These are phyloP conservation scores for Daldinia eschscholtzii DNA, from an alignment of 2,329 filamentous ascomycete genomes.

Conservation along the genomic window DNA sequence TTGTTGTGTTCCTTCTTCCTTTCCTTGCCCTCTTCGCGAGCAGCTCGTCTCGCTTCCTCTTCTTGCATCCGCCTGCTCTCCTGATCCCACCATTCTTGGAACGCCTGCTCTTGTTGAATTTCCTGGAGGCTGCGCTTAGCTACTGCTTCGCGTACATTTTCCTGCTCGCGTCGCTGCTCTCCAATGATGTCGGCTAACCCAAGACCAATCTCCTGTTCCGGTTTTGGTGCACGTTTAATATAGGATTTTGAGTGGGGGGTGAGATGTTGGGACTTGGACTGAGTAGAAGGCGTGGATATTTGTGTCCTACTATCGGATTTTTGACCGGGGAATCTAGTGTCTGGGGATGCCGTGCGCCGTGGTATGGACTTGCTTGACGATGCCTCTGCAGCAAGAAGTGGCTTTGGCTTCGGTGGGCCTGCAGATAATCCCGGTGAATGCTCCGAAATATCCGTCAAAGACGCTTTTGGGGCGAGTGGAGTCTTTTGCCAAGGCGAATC, in stretches of 20 bases:
- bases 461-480: conserved; percentile 61
- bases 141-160: conserved; percentile 82
- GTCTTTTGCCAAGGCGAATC: conserved; percentile 76
- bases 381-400: conserved; percentile 59
- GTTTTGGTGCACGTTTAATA: conserved; percentile 68
- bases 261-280: conserved; percentile 56
- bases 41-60: conserved; percentile 63
- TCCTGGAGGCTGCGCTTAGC: conserved; percentile 92
- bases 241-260: conserved; percentile 73
- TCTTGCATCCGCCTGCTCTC: conserved; percentile 80
- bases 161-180: conserved; percentile 87
- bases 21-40: conserved; percentile 60
- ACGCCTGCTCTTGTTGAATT: conserved; percentile 96
- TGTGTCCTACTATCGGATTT: conserved; percentile 55
- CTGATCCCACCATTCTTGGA: conserved; percentile 96
- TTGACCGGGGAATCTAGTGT: conserved; percentile 73
- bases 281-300: conserved; percentile 50
- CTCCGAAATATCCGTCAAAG: conserved; percentile 63
- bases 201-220: conserved; percentile 74
- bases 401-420: conserved; percentile 55
- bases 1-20: conserved; percentile 51
- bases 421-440: conserved; percentile 50
- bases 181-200: conserved; percentile 91
- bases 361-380: conserved; percentile 56
- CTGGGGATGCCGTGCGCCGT: conserved; percentile 69